A percentile compares a stretch with the other conserved stretches of the same genome.
Conservation (phyloP, 164 flowering plant species). For the Chimonanthus praecox region DNA sequence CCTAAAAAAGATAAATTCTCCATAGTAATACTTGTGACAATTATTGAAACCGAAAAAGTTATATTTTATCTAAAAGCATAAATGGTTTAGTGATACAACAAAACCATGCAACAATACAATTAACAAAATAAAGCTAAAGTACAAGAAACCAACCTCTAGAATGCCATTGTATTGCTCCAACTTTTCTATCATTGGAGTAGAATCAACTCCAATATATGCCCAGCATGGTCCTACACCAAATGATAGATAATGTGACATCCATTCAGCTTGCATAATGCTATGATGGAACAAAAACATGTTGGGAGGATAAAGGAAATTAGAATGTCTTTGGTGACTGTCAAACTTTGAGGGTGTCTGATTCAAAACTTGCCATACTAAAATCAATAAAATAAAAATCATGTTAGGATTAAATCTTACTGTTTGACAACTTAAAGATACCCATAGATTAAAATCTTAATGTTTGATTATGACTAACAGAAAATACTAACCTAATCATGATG, state of each 20-base stretch:
- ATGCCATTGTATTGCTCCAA: conserved; percentile 80
- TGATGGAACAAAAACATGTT: neutral
- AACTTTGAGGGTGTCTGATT: no score
- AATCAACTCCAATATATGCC: conserved; percentile 97
- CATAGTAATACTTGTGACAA: no score
- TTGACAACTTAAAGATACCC: no score
- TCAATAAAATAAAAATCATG: no score
- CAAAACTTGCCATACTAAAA: no score
- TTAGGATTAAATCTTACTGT: no score
- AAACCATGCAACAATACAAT: neutral
- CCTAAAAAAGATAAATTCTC: no score
- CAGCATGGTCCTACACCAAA: conserved; percentile 86
- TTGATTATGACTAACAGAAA: no score
- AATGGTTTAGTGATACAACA: neutral
- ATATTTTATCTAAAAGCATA: neutral
- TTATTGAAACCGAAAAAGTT: no score
- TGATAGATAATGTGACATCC: neutral
- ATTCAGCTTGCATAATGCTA: neutral
- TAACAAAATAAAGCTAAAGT: neutral
- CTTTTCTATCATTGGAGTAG: conserved; percentile 81
- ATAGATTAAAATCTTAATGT: no score
- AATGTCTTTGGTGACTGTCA: neutral
- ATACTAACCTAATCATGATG: no score
- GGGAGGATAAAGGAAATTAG: neutral
- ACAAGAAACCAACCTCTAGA: conserved; percentile 44